Base-by-base conservation (phyloP, 257 asterid species). In the Solanum chaucha region DNA sequence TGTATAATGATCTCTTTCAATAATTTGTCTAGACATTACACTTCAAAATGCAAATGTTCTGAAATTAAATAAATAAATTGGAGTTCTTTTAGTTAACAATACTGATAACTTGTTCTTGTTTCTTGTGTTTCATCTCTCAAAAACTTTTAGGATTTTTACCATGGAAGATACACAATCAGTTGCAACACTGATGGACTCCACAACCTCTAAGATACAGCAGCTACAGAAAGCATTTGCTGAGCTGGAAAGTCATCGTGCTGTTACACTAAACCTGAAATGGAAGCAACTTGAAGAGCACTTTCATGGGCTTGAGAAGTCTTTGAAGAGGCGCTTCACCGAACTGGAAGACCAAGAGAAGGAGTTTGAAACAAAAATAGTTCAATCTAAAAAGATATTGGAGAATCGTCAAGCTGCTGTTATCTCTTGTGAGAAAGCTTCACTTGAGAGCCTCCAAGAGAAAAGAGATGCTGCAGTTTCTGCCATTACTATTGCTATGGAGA, bases 191-290 rank as follows among this genome's bases (percentile, higher is more conserved):
- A 95, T 96, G 93, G 94, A 94, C 88, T 93, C 97, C 44, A 94
- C 98, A 20, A 92, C 94, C 92, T 93, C 98, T 38, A 97, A 94
- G 96, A 92, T 97, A 88, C 98, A 93, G 73, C 98, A 95, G 46
- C 96, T 97, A 65, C 98, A 97, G 88, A 95, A 94, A 89, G 99
- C 98, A 88, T 97, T 97, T 90, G 98, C 99, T 22, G 99, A 97
- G 88, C 98, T 95, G 77, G 99, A 95, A 90, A 94, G 97, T 88
- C 98, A 97, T 87, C 96, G 98, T 55, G 95, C 98, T 30, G 36
- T 97, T 34, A 93, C 98, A 40, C 96, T 97, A 88, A 94, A 94
- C 90, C 75, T 96, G 96, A 95, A 95, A 90, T 97, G 99, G 98
- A 91, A 97, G 86, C 99, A 97, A 89, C 95, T 96, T 20, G 99